These are phyloP conservation scores for Pythium aristosporum DNA, from an alignment of 352 stramenopile genomes.

Conservation along the genomic window DNA sequence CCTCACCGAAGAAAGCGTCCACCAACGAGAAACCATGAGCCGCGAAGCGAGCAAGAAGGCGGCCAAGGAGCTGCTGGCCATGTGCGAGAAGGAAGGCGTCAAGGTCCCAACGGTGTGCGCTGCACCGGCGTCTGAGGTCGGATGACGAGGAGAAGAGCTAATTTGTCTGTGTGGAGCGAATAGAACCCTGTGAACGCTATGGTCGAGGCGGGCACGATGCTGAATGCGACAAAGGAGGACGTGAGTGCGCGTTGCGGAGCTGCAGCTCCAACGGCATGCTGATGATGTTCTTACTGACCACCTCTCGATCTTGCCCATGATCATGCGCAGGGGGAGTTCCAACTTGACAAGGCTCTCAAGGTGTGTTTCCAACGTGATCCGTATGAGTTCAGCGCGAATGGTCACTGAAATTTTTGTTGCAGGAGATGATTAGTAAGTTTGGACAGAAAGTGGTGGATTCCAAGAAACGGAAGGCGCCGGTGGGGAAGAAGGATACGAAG, in stretches of 20 bases:
- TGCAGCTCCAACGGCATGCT: neutral
- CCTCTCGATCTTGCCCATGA: neutral
- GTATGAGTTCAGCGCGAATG: neutral
- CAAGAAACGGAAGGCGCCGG: constrained; percentile 57
- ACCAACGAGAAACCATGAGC: constrained; percentile 25
- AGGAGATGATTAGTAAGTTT: constrained; percentile 86
- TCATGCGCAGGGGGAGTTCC: constrained; percentile 55
- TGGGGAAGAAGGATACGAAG: constrained; percentile 37
- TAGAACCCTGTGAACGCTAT: constrained; percentile 78
- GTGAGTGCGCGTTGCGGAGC: constrained; percentile 30
- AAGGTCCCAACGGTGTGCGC: constrained; percentile 69
- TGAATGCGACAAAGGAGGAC: constrained; percentile 80
- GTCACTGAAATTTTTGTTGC: neutral
- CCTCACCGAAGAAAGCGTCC: neutral
- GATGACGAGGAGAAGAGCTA: neutral
- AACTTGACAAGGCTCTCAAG: constrained; percentile 66
- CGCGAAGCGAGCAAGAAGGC: constrained; percentile 55
- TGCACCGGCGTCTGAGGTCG: neutral
- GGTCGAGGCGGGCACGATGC: constrained; percentile 80
- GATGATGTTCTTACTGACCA: neutral
- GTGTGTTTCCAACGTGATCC: constrained; percentile 20
- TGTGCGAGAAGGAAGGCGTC: constrained; percentile 75
- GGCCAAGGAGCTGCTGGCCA: constrained; percentile 76
- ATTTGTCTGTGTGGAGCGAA: neutral
- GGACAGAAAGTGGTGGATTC: constrained; percentile 47